These are phyloP conservation scores for Infundibulicybe gibba DNA, from an alignment of 768 basidiomycete species.

Conservation along the genomic window DNA sequence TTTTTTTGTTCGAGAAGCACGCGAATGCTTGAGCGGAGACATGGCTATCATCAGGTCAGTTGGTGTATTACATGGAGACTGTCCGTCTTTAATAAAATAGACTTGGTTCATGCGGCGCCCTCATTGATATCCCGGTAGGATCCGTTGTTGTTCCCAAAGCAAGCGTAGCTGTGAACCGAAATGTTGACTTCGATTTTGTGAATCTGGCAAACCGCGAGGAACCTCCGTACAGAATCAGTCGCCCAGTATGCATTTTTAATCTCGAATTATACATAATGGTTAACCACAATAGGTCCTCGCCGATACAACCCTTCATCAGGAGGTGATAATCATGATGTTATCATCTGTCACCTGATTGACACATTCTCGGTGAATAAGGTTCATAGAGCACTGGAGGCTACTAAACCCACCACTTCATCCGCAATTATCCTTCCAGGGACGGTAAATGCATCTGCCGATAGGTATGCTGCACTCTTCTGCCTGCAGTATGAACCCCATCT, in stretches of 20 bases:
- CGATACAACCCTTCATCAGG: constrained; percentile 47
- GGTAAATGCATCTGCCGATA: constrained; percentile 81
- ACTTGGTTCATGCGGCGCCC: constrained; percentile 78
- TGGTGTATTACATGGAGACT: constrained; percentile 3
- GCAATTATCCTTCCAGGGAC: constrained; percentile 37
- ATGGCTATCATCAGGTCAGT: constrained; percentile 47
- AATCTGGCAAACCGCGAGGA: constrained; percentile 36
- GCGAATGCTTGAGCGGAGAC: constrained; percentile 69
- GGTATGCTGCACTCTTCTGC: constrained; percentile 34
- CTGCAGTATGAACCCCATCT: constrained; percentile 1
- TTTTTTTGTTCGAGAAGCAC: constrained; percentile 79
- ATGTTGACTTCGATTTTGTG: constrained; percentile 74
- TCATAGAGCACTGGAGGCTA: constrained; percentile 35
- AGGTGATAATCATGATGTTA: constrained; percentile 35
- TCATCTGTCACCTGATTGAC: constrained; percentile 6
- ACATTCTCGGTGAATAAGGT: constrained; percentile 32
- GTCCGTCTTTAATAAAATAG: constrained; percentile 29
- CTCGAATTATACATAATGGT: constrained; percentile 6
- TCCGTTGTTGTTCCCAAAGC: constrained; percentile 70
- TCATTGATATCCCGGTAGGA: constrained; percentile 68
- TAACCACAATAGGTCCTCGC: constrained; percentile 46
- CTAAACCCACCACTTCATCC: constrained; percentile 35
- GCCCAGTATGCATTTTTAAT: constrained; percentile 42
- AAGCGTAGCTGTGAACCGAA: constrained; percentile 66
- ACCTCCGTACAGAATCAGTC: constrained; percentile 63